These are phyloP conservation scores for Leishmania guyanensis DNA, from an alignment of 208 protist species.

Conservation along the genomic window DNA sequence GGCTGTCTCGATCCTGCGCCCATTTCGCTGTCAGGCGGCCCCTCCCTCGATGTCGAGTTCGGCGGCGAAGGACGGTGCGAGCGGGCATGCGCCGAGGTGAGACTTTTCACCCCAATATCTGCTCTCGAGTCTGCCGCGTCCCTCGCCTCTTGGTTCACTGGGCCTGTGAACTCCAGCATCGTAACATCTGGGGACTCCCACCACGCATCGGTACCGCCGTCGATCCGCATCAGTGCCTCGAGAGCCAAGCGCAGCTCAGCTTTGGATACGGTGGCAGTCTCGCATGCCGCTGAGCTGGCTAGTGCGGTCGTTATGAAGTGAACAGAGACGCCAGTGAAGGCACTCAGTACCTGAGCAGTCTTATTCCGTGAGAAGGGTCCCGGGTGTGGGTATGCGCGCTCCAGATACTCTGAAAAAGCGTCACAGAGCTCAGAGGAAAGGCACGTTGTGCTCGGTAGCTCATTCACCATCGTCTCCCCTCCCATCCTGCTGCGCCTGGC, in stretches of 20 bases:
- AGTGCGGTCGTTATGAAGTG: constrained; percentile 1
- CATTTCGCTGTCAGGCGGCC: neutral
- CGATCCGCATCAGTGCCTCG: neutral
- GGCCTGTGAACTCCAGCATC: neutral
- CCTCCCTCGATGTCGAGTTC: neutral
- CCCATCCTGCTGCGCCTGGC: neutral
- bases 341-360: constrained; percentile 4
- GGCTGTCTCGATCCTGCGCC: neutral
- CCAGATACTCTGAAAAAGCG: neutral
- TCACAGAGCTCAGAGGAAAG: constrained; percentile 3
- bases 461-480: neutral
- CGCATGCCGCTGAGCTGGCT: neutral
- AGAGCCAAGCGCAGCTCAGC: neutral
- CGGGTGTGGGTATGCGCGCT: neutral
- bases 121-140: neutral
- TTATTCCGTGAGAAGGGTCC: neutral
- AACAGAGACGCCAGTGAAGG: constrained; percentile 10
- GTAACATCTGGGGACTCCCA: constrained; percentile 13
- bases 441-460: neutral
- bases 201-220: constrained; percentile 6
- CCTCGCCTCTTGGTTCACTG: neutral
- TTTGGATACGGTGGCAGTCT: neutral
- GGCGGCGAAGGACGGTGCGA: neutral
- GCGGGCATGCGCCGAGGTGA: neutral
- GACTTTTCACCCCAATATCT: neutral